Evolutionary conservation across 1,139 yeast genomes (phyloP), one percentile per base, ranked within the genome.

Genomic region (Yamadazyma diddensiae): DNA sequence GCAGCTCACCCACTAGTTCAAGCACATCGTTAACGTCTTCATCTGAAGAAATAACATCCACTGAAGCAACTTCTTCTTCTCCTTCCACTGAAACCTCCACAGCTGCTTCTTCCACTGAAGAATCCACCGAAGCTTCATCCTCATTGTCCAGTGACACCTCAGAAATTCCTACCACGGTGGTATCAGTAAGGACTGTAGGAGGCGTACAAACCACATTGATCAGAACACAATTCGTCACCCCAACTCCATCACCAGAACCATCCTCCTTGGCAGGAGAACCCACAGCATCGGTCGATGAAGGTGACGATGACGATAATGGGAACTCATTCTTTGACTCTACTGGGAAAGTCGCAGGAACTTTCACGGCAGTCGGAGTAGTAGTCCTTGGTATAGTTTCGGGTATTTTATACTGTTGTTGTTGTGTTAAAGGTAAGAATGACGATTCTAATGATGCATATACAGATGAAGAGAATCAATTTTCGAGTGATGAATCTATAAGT

Each of bases 261-360:
- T 29, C 30, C 4, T 16, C 33, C 14, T 36, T 25, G 15, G 26
- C 28, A 10, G 26, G 37, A 11, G 22, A 46, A 4, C 21, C 36
- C 6, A 34, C 49, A 7, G 17, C 45, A 6, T 22, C 38, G 10
- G 29, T 28, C 5, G 22, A 29, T 10, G 18, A 17, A 7, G 21
- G 19, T 19, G 16, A 31, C 15, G 30, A 31, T 15, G 17, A 24
- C 5, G 19, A 24, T 19, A 32, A 31, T 12, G 42, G 15, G 4
- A 22, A 42, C 15, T 52, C 70, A 8, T 73, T 79, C 47, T 80
- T 78, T 52, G 70, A 70, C 41, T 57, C 72, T 31, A 71, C 65
- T 35, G 86, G 84, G 1, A 79, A 78, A 44, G 87, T 82, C 1
- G 88, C 86, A 0, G 88, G 88, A 9, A 79, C 81, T 0, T 82